Evolutionary conservation across 805 yeast species (phyloP).

Genomic region (Hanseniaspora lindneri): DNA sequence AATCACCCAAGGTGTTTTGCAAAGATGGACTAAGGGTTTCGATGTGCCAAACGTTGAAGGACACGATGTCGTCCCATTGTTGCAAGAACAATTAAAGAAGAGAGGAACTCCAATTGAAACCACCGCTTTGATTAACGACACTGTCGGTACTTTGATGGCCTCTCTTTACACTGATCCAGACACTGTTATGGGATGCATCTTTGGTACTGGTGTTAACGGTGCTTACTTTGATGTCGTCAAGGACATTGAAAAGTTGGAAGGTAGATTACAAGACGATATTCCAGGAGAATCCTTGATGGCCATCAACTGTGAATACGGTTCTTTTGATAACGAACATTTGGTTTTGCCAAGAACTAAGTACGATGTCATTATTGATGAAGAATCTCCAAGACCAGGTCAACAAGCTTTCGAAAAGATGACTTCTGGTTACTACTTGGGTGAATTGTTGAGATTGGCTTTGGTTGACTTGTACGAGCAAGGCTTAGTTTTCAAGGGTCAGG

Average conservation of each 20-base stretch:
- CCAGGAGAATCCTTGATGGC: constrained; percentile 66
- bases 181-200: constrained; percentile 87
- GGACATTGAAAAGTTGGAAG: constrained; percentile 71
- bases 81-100: constrained; percentile 59
- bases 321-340: constrained; percentile 81
- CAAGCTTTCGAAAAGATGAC: constrained; percentile 95
- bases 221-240: constrained; percentile 74
- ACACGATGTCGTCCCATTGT: constrained; percentile 82
- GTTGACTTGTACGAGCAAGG: constrained; percentile 58
- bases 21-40: constrained; percentile 96
- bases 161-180: constrained; percentile 82
- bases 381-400: constrained; percentile 92
- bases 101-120: constrained; percentile 66
- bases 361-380: constrained; percentile 66
- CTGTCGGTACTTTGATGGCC: constrained; percentile 94
- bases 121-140: constrained; percentile 88
- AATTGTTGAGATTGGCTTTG: constrained; percentile 67
- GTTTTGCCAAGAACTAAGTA: constrained; percentile 82
- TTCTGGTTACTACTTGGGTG: constrained; percentile 93
- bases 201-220: constrained; percentile 96
- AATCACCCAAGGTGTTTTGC: constrained; percentile 76
- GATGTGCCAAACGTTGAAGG: constrained; percentile 91
- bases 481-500: constrained; percentile 58
- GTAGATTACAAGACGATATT: constrained; percentile 53
- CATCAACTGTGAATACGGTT: constrained; percentile 96